Conservation (phyloP, 768 basidiomycete genomes). For the Russula dissimulans region DNA sequence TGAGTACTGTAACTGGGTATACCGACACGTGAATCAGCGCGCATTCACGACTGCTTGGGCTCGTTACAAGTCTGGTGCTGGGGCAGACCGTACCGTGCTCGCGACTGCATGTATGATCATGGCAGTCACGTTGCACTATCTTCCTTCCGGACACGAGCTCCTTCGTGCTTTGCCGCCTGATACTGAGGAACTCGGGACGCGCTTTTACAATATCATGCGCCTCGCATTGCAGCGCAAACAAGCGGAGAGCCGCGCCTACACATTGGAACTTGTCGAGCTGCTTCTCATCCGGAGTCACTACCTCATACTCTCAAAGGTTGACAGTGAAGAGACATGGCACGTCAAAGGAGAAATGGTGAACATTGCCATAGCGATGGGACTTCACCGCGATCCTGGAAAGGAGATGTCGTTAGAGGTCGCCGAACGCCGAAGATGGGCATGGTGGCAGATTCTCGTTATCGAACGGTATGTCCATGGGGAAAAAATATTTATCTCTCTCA, state of each 20-base stretch:
- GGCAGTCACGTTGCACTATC: slow-evolving; percentile 63
- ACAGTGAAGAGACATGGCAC: slow-evolving; percentile 68
- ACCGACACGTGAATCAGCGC: slow-evolving; percentile 62
- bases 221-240: slow-evolving; percentile 54
- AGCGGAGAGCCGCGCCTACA: slow-evolving; percentile 41
- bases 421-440: slow-evolving; percentile 71
- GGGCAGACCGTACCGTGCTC: slow-evolving; percentile 58
- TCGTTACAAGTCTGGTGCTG: slow-evolving; percentile 59
- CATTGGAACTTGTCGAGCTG: slow-evolving; percentile 62
- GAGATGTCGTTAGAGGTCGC: slow-evolving; percentile 60
- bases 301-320: slow-evolving; percentile 52
- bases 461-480: slow-evolving; percentile 44
- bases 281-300: slow-evolving; percentile 59
- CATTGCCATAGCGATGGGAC: slow-evolving; percentile 65
- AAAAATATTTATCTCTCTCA: background rate
- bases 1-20: slow-evolving; percentile 83
- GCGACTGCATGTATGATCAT: slow-evolving; percentile 69
- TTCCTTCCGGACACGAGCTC: slow-evolving; percentile 55
- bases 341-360: slow-evolving; percentile 57
- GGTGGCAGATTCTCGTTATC: slow-evolving; percentile 73
- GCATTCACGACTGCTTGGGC: slow-evolving; percentile 60
- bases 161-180: slow-evolving; percentile 40
- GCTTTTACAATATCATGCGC: slow-evolving; percentile 62
- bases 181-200: slow-evolving; percentile 51
- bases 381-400: slow-evolving; percentile 70